Base-by-base conservation (phyloP, 768 basidiomycete species). In the Tylopilus sp. region DNA sequence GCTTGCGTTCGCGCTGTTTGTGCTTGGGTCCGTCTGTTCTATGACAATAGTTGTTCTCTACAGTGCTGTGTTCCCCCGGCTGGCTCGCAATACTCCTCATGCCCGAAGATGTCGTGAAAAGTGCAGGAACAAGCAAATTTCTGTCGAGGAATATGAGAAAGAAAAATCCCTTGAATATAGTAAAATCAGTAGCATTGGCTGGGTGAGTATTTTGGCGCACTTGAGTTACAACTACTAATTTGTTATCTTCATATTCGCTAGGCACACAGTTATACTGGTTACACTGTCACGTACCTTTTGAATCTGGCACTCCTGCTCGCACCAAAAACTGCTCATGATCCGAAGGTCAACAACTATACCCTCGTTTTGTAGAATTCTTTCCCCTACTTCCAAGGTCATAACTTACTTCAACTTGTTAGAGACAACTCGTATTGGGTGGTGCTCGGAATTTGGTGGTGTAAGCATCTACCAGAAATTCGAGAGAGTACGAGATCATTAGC, bases 391-490 rank as follows among this genome's bases (percentile, higher is more conserved):
- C 26, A 20, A 4, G 13, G 9, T 26, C 36, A 0, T 10, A 7
- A 13, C 22, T 43, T 12, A 45, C 3, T 43, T 31, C 42, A 13
- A 26, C 25, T 52, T n/a, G n/a, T n/a, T n/a, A 88, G 86, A 21
- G 83, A 81, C 15, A 91, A 84, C 51, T 75, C 73, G 0, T 89
- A 90, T 56, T 86, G 86, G 89, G 86, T 94, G 11, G 41, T 92
- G 1, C 74, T 77, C 9, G 91, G 90, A 8, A 82, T 91, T 44
- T 93, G 91, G 83, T 95, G 91, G 91, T 91, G 88, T 90, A 69
- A 43, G 85, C 69, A 1, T 35, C n/a, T n/a, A n/a, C 33, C 21
- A 6, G n/a, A n/a, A n/a, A n/a, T n/a, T 33, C 10, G 8, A 26
- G 15, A 18, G 13, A 20, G 42, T 31, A 8, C 1, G 20, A 0